phyloP scores from a whole-genome alignment of 2,329 filamentous ascomycete genomes.

The Taxawa tesnikishii region DNA sequence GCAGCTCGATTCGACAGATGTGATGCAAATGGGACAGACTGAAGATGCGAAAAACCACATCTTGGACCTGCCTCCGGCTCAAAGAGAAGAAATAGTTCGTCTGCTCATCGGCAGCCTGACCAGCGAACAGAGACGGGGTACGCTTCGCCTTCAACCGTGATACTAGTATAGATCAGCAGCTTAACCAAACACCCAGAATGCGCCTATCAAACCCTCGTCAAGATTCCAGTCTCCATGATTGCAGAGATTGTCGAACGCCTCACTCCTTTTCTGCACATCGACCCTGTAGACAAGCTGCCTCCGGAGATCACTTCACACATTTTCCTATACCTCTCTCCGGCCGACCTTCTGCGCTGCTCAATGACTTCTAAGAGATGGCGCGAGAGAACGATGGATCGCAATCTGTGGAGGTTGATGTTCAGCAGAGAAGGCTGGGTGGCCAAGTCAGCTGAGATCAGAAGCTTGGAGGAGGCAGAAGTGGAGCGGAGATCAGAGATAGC shows the following conservation, averaged over 20 bases:
- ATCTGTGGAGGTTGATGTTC: slow-evolving; percentile 78
- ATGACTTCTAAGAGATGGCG: slow-evolving; percentile 75
- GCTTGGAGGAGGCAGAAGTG: slow-evolving; percentile 4
- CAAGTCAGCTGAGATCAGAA: slow-evolving; percentile 18
- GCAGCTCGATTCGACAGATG: slow-evolving; percentile 20
- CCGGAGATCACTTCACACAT: slow-evolving; percentile 86
- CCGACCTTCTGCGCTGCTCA: slow-evolving; percentile 68
- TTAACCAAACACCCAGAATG: slow-evolving; percentile 48
- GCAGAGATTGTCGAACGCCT: slow-evolving; percentile 69
- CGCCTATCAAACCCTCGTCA: slow-evolving; percentile 64
- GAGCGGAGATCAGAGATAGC: slow-evolving; percentile 2
- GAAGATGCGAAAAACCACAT: neutral
- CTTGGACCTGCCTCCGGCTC: neutral
- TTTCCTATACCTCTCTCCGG: slow-evolving; percentile 71
- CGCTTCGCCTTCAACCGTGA: neutral
- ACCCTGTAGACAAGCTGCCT: slow-evolving; percentile 76
- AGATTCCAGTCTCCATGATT: slow-evolving; percentile 68
- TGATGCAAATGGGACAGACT: slow-evolving; percentile 5
- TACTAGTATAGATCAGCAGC: slow-evolving; percentile 1
- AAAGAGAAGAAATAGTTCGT: neutral
- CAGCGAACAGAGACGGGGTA: slow-evolving; percentile 5
- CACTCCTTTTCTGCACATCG: slow-evolving; percentile 77
- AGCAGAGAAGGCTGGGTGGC: slow-evolving; percentile 66
- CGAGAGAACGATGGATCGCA: slow-evolving; percentile 64
- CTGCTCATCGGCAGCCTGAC: slow-evolving; percentile 5